These are phyloP conservation scores for Jamesozyma spencerorum DNA, from an alignment of 805 yeast genomes.

Conservation along the genomic window DNA sequence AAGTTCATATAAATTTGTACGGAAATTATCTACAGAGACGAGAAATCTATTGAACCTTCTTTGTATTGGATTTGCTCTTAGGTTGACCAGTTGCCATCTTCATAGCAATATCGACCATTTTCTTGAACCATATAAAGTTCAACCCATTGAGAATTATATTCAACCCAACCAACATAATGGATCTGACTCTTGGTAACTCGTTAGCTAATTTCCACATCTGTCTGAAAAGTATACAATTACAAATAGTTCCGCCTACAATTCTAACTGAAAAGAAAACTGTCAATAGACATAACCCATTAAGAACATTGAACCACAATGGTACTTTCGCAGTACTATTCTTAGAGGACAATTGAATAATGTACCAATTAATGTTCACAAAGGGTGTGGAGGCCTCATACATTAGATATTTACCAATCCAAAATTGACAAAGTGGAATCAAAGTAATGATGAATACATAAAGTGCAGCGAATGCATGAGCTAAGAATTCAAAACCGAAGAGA, in stretches of 20 bases:
- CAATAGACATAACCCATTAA: conserved; percentile 69
- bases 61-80: neutral
- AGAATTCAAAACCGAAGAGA: conserved; percentile 72
- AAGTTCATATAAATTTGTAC: too few relatives aligned
- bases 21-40: too few relatives aligned
- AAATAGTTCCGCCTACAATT: conserved; percentile 79
- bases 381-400: conserved; percentile 87
- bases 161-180: conserved; percentile 41
- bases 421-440: conserved; percentile 65
- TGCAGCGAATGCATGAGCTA: conserved; percentile 79
- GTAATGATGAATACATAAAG: conserved; percentile 59
- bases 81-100: conserved; percentile 32
- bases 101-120: conserved; percentile 71
- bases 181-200: conserved; percentile 38
- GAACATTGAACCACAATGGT: conserved; percentile 41
- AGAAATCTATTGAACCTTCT: too few relatives aligned
- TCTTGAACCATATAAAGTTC: conserved; percentile 79
- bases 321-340: conserved; percentile 33
- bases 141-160: conserved; percentile 57
- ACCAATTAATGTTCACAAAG: conserved; percentile 92
- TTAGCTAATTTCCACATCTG: conserved; percentile 41
- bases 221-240: conserved; percentile 43
- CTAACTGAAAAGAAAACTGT: conserved; percentile 66
- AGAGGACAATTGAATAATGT: conserved; percentile 64
- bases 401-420: conserved; percentile 75